Evolutionary conservation across 371 early-diverging fungal genomes (phyloP).

Genomic region (Mortierella sp.): DNA sequence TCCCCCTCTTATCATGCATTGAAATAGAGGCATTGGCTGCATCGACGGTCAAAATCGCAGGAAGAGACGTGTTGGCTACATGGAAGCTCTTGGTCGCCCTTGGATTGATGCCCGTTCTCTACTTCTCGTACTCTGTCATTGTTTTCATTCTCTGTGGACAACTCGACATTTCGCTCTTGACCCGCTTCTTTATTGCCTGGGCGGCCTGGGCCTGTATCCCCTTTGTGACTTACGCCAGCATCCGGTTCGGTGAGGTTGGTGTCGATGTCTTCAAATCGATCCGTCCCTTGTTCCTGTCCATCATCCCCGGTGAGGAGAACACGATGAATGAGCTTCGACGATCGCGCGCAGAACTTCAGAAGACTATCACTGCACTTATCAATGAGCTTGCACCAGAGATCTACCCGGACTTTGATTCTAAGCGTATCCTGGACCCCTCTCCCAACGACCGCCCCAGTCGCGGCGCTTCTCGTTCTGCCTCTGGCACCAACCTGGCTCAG

Average conservation of each 20-base stretch:
- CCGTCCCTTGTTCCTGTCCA: slow-evolving; percentile 85
- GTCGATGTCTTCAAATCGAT: slow-evolving; percentile 88
- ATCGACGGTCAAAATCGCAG: slow-evolving; percentile 94
- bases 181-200: slow-evolving; percentile 55
- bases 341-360: slow-evolving; percentile 82
- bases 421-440: slow-evolving; percentile 58
- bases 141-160: slow-evolving; percentile 65
- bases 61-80: slow-evolving; percentile 95
- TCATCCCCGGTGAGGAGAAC: slow-evolving; percentile 72
- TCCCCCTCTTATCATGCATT: slow-evolving; percentile 6
- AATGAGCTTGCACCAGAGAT: slow-evolving; percentile 91
- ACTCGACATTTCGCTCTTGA: slow-evolving; percentile 43
- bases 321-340: slow-evolving; percentile 71
- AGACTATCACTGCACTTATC: slow-evolving; percentile 84
- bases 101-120: slow-evolving; percentile 83
- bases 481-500: slow-evolving; percentile 53
- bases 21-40: slow-evolving; percentile 84
- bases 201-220: slow-evolving; percentile 63
- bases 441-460: slow-evolving; percentile 51
- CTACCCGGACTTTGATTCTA: slow-evolving; percentile 83
- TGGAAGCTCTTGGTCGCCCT: slow-evolving; percentile 96
- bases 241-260: slow-evolving; percentile 92
- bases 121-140: slow-evolving; percentile 77
- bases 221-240: slow-evolving; percentile 83
- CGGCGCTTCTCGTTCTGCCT: slow-evolving; percentile 45